Evolutionary conservation across 179 eudicot species (phyloP), one percentile per base, ranked within the genome.

Genomic region (Pouteria campechiana): DNA sequence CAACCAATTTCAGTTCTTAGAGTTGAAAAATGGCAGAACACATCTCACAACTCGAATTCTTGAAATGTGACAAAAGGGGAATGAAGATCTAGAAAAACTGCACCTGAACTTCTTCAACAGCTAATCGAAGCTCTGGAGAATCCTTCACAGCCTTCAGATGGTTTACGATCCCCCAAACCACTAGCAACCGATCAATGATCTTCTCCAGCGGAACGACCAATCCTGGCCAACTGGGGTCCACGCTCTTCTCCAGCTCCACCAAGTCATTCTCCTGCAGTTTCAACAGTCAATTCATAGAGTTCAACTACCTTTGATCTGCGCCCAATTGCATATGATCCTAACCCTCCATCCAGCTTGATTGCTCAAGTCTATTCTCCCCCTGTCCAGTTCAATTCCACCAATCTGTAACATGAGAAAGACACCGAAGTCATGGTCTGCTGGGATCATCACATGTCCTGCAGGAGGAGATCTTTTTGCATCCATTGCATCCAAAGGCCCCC

Each of bases 161-260:
- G 48, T 61, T 43, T 35, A 54, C 67, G 41, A 61, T 46, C 23
- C 60, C 67, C 67, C 67, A 61, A 14, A 61, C 67, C 27, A 61
- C 50, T 7, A 20, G 41, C 17, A 61, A 18, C 23, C 60, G 35
- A 33, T 61, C 60, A 32, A 18, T 45, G 18, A 61, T 54, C 46
- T 35, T 61, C 46, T 61, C 67, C 49, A 61, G 30, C 8, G 60
- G 60, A 29, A 39, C 50, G 15, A 54, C 60, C 60, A 61, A 48
- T 40, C 54, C 48, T 9, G 38, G 14, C 60, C 60, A 61, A 10
- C 44, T 41, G 16, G 67, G 50, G 17, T 61, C 60, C 19, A 47
- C 59, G 6, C 27, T 61, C 13, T 14, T 41, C 49, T 61, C 67
- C 42, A 61, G 44, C 36, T 61, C 55, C 40, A 40, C 50, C 60